A percentile compares a stretch with the other conserved stretches of the same genome.
Evolutionary conservation across 2,329 filamentous ascomycete genomes (phyloP).

Genomic region (Pseudogymnoascus sp.): DNA sequence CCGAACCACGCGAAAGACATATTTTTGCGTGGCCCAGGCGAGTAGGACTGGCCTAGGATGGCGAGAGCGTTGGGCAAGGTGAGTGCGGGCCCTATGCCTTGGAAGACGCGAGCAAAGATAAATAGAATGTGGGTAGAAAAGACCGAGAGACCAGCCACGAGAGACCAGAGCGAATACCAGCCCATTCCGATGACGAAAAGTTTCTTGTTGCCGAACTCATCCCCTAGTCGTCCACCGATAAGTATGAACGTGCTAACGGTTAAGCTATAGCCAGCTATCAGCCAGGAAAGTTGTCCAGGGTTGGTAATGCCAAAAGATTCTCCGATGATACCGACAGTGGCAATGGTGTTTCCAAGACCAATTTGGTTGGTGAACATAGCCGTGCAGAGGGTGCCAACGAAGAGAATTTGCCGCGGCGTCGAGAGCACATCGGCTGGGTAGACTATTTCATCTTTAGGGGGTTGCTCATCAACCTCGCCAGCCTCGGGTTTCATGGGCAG

Average conservation of each 20-base stretch:
- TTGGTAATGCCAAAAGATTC: constrained; percentile 36
- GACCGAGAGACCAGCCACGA: constrained; percentile 18
- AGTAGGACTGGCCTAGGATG: constrained; percentile 49
- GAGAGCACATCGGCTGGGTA: constrained; percentile 8
- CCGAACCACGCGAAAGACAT: constrained; percentile 49
- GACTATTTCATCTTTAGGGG: constrained; percentile 1
- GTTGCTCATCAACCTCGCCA: neutral
- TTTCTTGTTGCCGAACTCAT: constrained; percentile 48
- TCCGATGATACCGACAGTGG: constrained; percentile 39
- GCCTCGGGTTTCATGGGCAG: constrained; percentile 1
- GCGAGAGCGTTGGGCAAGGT: constrained; percentile 56
- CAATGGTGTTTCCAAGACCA: constrained; percentile 37
- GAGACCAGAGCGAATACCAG: constrained; percentile 16
- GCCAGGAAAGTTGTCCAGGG: constrained; percentile 43
- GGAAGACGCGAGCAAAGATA: constrained; percentile 41
- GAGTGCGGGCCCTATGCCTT: constrained; percentile 53
- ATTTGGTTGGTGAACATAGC: constrained; percentile 26
- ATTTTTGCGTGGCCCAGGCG: constrained; percentile 47
- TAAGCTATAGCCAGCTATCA: constrained; percentile 48
- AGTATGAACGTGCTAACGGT: constrained; percentile 50
- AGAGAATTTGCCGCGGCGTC: constrained; percentile 9
- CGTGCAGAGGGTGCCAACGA: constrained; percentile 10
- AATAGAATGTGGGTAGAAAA: constrained; percentile 26
- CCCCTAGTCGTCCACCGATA: constrained; percentile 46
- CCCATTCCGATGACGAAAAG: constrained; percentile 42